Base-by-base conservation (phyloP, 139 green algal species). In the Trebouxia sp. region DNA sequence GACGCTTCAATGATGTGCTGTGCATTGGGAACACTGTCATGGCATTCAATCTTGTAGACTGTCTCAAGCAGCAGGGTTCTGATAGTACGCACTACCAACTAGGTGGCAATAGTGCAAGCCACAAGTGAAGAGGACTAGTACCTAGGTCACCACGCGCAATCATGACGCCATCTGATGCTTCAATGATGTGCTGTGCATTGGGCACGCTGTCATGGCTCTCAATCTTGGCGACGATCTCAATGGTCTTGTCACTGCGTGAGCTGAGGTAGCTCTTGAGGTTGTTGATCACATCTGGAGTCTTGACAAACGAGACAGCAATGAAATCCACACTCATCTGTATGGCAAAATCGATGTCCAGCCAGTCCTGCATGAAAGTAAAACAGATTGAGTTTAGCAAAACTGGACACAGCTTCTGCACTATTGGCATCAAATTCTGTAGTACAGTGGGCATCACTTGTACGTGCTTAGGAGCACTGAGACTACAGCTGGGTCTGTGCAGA, bases 341-440 rank as follows among this genome's bases (percentile, higher is more conserved):
- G 6, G 86, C 92, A 88, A 97, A 93, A 83, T 97, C 93, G 55
- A 97, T 95, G 86, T 97, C 93, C 9, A 88, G 82, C 93, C 93
- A 97, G 83, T 97, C 93, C 87, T 93, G 88, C 55, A 79, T 45
- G 47, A 14, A 53, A 53, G 47, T 4, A 5, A 26, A 53, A 53
- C 1, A 53, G 47, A 1, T 53, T 53, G 47, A 26, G 22, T 35
- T 24, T 30, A 76, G 4, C 38, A 55, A 8, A 62, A 55, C 20
- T 1, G 42, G 56, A 11, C n/a, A 42, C 15, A 78, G 17, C 10
- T 11, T 39, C 17, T 32, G 56, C 17, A 14, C 28, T 69, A n/a
- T 43, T 69, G 24, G 56, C 26, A n/a, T n/a, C n/a, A n/a, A n/a
- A n/a, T n/a, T n/a, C n/a, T n/a, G n/a, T n/a, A n/a, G n/a, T n/a